A percentile compares a stretch with the other conserved stretches of the same genome.
Evolutionary conservation across 139 green algal genomes (phyloP).

Genomic region (Desmodesmus armatus): DNA sequence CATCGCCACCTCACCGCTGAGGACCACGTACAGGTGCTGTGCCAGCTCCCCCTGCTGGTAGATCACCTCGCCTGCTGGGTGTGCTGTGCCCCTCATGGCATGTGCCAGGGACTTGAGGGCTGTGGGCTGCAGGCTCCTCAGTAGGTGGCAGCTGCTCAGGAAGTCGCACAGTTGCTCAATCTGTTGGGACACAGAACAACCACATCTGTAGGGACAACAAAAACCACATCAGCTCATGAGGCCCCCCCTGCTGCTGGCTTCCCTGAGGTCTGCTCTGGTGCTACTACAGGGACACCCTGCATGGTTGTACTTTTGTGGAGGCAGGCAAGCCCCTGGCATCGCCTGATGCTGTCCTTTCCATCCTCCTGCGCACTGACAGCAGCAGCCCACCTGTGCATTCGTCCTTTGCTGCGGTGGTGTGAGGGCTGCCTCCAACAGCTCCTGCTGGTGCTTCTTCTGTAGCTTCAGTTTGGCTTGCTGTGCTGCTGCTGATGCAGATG

Average conservation of each 20-base stretch:
- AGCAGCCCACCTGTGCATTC: slow-evolving; percentile 6
- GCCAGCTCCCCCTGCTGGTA: slow-evolving; percentile 11
- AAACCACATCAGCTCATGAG: background rate
- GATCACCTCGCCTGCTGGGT: background rate
- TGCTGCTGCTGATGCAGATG: background rate
- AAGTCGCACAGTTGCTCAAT: slow-evolving; percentile 20
- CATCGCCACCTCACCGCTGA: slow-evolving; percentile 20
- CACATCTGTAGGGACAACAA: background rate
- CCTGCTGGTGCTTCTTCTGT: slow-evolving; percentile 15
- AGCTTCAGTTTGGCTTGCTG: slow-evolving; percentile 4
- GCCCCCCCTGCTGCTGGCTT: background rate
- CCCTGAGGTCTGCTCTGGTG: no score
- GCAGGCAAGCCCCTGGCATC: no score
- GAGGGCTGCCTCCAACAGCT: slow-evolving; percentile 21
- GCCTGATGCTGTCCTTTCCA: no score
- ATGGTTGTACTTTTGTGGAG: background rate
- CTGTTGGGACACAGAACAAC: background rate
- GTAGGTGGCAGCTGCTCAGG: slow-evolving; percentile 28
- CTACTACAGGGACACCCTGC: background rate
- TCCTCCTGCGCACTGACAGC: background rate
- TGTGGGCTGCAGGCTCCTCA: slow-evolving; percentile 40
- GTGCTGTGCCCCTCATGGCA: slow-evolving; percentile 7
- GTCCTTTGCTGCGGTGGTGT: slow-evolving; percentile 21
- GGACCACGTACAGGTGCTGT: slow-evolving; percentile 21
- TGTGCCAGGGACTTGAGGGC: slow-evolving; percentile 29